Percentiles rank a stretch among this genome's conserved stretches.
phyloP scores from a whole-genome alignment of 441 rosid species.

The Croton laevigatus region DNA sequence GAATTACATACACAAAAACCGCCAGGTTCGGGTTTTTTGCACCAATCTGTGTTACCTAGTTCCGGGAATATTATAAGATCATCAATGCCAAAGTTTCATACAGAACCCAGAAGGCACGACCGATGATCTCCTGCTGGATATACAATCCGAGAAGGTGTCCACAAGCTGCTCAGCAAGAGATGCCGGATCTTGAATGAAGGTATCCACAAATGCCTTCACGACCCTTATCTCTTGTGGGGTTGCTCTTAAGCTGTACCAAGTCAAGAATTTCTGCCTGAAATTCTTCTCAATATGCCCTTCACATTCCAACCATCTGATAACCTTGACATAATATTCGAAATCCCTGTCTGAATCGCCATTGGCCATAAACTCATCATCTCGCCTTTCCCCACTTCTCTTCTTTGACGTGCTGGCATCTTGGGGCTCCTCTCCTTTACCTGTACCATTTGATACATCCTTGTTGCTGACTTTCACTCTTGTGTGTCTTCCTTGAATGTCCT shows the following conservation, averaged over 20 bases:
- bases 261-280: conserved; percentile 88
- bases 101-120: conserved; percentile 70
- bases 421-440: conserved; percentile 44
- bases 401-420: conserved; percentile 58
- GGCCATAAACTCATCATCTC: conserved; percentile 43
- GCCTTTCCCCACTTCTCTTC: conserved; percentile 45
- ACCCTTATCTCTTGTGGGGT: conserved; percentile 65
- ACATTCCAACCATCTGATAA: conserved; percentile 72
- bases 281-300: conserved; percentile 84
- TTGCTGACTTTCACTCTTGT: conserved; percentile 44
- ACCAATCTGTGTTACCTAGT: conserved; percentile 14
- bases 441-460: conserved; percentile 49
- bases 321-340: conserved; percentile 74
- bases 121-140: conserved; percentile 51
- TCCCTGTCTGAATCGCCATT: conserved; percentile 52
- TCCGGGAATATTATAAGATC: background rate
- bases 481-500: conserved; percentile 48
- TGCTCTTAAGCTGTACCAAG: conserved; percentile 95
- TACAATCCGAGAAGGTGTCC: conserved; percentile 77
- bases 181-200: conserved; percentile 68
- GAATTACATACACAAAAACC: conserved; percentile 41
- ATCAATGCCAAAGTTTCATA: conserved; percentile 96
- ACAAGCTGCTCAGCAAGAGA: conserved; percentile 90
- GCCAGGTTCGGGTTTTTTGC: conserved; percentile 19
- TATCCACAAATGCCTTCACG: conserved; percentile 78